Evolutionary conservation across 1,139 yeast genomes (phyloP).

Genomic region (Spathaspora sp.): DNA sequence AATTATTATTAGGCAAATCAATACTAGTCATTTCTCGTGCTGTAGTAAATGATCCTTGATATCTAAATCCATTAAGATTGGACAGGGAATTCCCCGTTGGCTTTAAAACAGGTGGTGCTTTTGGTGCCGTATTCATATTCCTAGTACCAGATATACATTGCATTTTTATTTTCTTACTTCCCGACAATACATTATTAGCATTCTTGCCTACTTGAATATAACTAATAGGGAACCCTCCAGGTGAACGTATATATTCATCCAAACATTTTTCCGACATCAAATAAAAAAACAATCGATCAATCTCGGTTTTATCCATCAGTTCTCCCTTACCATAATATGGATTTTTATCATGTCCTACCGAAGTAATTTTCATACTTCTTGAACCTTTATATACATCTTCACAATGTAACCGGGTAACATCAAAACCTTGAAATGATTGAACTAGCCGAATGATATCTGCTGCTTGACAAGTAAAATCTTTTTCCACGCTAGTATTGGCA

Average conservation of each 20-base stretch:
- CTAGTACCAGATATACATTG: slow-evolving; percentile 20
- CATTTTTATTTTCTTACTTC: slow-evolving; percentile 42
- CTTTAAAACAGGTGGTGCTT: neutral
- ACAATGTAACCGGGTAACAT: slow-evolving; percentile 76
- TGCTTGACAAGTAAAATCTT: slow-evolving; percentile 72
- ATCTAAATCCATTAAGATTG: slow-evolving; percentile 6
- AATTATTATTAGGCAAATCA: slow-evolving; percentile 18
- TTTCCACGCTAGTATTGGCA: slow-evolving; percentile 44
- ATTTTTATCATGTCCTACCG: slow-evolving; percentile 59
- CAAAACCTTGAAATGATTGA: slow-evolving; percentile 50
- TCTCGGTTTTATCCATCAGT: slow-evolving; percentile 58
- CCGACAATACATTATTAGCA: slow-evolving; percentile 47
- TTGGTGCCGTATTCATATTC: neutral
- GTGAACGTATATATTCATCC: slow-evolving; percentile 70
- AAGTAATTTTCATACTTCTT: slow-evolving; percentile 56
- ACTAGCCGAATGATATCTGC: slow-evolving; percentile 61
- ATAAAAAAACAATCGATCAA: slow-evolving; percentile 81
- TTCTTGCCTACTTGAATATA: slow-evolving; percentile 63
- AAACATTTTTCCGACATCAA: slow-evolving; percentile 68
- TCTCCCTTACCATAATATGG: slow-evolving; percentile 73
- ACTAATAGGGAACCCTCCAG: slow-evolving; percentile 75
- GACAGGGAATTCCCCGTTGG: neutral
- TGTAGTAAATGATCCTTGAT: slow-evolving; percentile 12
- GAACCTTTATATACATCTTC: slow-evolving; percentile 85
- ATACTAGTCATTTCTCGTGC: slow-evolving; percentile 14